Evolutionary conservation across 495 filamentous ascomycete genomes (phyloP), one percentile per base, ranked within the genome.

Genomic region (Chaetomium tenue): DNA sequence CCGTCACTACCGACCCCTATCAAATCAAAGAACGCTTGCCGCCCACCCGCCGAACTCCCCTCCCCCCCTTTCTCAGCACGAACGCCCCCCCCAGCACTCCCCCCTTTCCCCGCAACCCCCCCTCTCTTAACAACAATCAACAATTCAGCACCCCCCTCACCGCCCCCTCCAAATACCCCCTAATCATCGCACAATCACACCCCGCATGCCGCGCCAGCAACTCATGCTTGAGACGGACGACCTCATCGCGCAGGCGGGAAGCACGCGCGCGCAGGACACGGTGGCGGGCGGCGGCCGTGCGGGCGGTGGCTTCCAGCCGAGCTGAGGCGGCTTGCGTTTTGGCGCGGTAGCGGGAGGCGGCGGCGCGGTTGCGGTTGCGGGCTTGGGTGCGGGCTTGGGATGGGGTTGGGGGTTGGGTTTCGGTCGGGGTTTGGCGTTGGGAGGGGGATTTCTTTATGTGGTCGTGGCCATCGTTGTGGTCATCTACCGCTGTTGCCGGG

Each of bases 201-300:
- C 11, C 37, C 3, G 80, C 79, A 64, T 87, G 85, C 47, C 75
- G 72, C 33, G 33, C 33, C 33, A 86, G 69, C 26, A 87, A 75
- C 66, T 84, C 82, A 23, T 77, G 81, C 66, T 85, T 88, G 33
- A 86, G 71, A 7, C 65, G 73, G 0, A 85, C 70, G 5, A 86
- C 73, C 70, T 88, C 80, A 5, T 79, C 72, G 20, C 72, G 74
- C 28, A 82, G 70, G 47, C 69, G 75, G 1, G 68, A 71, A 0
- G 76, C 75, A 30, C 68, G 65, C 3, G 66, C 65, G 11, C 59
- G 59, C 37, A 77, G 61, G 23, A 60, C 16, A 15, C 65, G 63
- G 40, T 71, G 71, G 20, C 70, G 70, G 33, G 57, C 57, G 48
- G 66, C 65, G 16, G 72, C 61, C 22, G 70, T 65, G 8, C 58